Base-by-base conservation (phyloP, 2,329 filamentous ascomycete genomes). In the Cytospora piceicola region DNA sequence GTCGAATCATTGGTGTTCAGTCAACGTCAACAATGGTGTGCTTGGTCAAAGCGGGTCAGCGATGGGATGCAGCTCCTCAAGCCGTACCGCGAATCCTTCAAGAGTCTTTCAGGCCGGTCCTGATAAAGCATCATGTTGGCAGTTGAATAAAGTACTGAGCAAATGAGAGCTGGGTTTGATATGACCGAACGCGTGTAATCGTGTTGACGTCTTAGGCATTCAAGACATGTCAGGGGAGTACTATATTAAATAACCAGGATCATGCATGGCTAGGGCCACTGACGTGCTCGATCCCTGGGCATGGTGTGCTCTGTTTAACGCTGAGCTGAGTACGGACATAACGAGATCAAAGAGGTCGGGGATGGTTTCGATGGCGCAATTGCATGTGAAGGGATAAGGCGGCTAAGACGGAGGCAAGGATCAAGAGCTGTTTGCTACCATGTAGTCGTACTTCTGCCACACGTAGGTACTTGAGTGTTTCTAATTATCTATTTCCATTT, bases 201-300 rank as follows among this genome's bases (percentile, higher is more conserved):
- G 2, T 14, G 34, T 36, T 36, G 34, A 12, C 12, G 34, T 36
- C 34, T 14, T 12, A 36, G 34, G 12, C 15, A 12, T 4, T 36
- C 3, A 9, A 15, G 39, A 9, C 20, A 20, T n/a, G 20, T 17
- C 11, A 42, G 20, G 39, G 17, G 39, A 42, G 20, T 7, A 42
- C 39, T 9, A 20, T 17, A 20, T 42, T 39, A 11, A 39, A 17
- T 5, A 5, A 39, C 36, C 36, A 39, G 39, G 39, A 15, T 42
- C 15, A 14, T 54, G 49, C 46, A 36, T 42, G 29, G 9, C n/a
- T 27, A 55, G 36, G 17, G 27, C 27, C 27, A 4, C 15, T 63
- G 52, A 57, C 60, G 60, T 63, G 60, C 60, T 63, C 14, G 8
- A n/a, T 20, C 60, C 60, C 60, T 22, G n/a, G 60, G 17, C 20